Percentiles rank a stretch among this genome's conserved stretches.
These are phyloP conservation scores for Arthroderma sp. DNA, from an alignment of 2,329 filamentous ascomycete genomes.

Conservation along the genomic window DNA sequence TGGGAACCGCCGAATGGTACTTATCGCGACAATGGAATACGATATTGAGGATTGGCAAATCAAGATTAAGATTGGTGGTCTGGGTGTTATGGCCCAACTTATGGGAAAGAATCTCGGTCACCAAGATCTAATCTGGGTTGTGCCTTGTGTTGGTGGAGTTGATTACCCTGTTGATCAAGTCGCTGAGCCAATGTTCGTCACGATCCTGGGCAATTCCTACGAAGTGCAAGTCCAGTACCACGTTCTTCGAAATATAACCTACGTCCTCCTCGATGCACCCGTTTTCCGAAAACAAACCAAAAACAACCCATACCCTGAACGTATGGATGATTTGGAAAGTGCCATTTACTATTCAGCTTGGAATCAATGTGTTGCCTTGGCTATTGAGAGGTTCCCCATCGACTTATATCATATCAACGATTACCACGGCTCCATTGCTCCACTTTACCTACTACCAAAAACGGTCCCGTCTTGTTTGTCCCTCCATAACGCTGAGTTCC, in stretches of 20 bases:
- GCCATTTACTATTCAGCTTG: conserved; percentile 58
- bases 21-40: conserved; percentile 60
- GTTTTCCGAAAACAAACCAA: conserved; percentile 53
- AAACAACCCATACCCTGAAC: conserved; percentile 50
- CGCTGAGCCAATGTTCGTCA: conserved; percentile 49
- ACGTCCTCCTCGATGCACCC: conserved; percentile 52
- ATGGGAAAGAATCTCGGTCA: conserved; percentile 55
- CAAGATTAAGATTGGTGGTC: conserved; percentile 58
- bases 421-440: conserved; percentile 50
- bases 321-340: conserved; percentile 56
- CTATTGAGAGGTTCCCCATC: conserved; percentile 48
- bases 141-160: conserved; percentile 49
- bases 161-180: conserved; percentile 48
- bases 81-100: conserved; percentile 57
- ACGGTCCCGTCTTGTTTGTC: conserved; percentile 51
- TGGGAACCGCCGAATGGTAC: conserved; percentile 36
- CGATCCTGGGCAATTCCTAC: conserved; percentile 47
- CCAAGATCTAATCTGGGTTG: conserved; percentile 53
- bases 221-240: conserved; percentile 53
- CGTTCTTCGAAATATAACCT: conserved; percentile 51
- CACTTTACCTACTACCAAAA: conserved; percentile 50
- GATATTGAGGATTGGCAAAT: conserved; percentile 58
- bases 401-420: conserved; percentile 56
- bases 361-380: conserved; percentile 56
- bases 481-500: conserved; percentile 57